A percentile compares a stretch with the other conserved stretches of the same genome.
Evolutionary conservation across 2,329 filamentous ascomycete species (phyloP).

Genomic region (Claviceps purpurea): DNA sequence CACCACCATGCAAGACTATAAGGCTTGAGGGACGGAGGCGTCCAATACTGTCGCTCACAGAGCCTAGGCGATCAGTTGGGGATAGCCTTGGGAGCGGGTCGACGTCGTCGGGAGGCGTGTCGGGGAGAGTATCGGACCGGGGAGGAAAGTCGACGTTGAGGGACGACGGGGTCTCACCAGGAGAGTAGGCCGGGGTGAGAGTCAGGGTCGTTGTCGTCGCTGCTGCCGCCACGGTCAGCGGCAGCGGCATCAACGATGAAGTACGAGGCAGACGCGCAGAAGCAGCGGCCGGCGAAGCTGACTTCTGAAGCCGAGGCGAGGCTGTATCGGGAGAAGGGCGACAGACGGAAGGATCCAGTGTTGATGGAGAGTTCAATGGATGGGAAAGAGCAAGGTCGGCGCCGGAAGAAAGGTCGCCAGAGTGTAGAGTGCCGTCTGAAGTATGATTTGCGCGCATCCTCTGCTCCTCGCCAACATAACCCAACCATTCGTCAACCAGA

Average conservation of each 20-base stretch:
- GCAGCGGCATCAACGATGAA: constrained; percentile 30
- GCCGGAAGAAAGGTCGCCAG: background rate
- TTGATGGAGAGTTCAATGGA: background rate
- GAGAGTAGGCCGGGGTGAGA: constrained; percentile 2
- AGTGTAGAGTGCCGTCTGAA: background rate
- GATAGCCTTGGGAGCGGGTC: constrained; percentile 10
- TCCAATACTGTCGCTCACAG: constrained; percentile 9
- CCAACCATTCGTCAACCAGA: background rate
- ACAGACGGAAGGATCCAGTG: constrained; percentile 3
- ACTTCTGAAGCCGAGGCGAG: constrained; percentile 12
- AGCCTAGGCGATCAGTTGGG: constrained; percentile 13
- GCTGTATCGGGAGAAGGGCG: constrained; percentile 1
- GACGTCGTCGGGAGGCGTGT: constrained; percentile 5
- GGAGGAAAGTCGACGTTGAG: background rate
- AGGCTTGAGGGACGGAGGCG: constrained; percentile 1
- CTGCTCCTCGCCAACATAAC: background rate
- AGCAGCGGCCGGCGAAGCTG: constrained; percentile 16
- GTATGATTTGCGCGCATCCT: constrained; percentile 2
- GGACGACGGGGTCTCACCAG: constrained; percentile 1
- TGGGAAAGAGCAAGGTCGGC: background rate
- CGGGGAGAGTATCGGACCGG: background rate
- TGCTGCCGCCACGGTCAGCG: constrained; percentile 10
- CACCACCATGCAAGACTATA: constrained; percentile 5
- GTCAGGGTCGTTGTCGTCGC: constrained; percentile 7
- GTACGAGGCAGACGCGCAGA: constrained; percentile 25